Base-by-base conservation (phyloP, 164 flowering plant species). In the Platanus orientalis region DNA sequence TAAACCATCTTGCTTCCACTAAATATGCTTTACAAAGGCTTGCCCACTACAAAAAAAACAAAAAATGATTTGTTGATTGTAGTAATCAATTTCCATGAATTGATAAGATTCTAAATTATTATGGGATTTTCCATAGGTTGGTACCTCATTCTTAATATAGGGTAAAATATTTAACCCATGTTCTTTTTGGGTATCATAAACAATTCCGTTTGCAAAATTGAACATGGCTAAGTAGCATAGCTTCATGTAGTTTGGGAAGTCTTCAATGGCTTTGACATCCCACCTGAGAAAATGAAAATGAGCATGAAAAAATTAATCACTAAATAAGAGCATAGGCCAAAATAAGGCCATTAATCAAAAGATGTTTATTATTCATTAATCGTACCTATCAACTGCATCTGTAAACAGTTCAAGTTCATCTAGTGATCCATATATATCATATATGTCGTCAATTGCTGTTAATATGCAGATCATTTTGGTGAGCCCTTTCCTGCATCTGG, bases 231-330 rank as follows among this genome's bases (percentile, higher is more conserved):
- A 14, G 50, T 54, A 73, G 63, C 75, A 61, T 29, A 61, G 14
- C 48, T 71, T 71, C 82, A 73, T 62, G 58, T 73, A 70, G 12
- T 65, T 52, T 6, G 82, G 79, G 11, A 79, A 70, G 19, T 63
- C 26, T 11, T 64, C 70, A 36, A 64, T 54, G 0, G 71, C 71
- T 24, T 62, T 59, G 4, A 61, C 57, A 45, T 75, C 75, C 81
- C 81, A 78, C 42, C 79, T 78, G 57, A 14, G 1, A 26, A 58
- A 27, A 26, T 12, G 3, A 44, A 49, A 36, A 36, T 36, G n/a
- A n/a, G n/a, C n/a, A n/a, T n/a, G n/a, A n/a, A n/a, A 20, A 14
- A 44, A 1, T 44, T 42, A 44, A 44, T 14, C 16, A 12, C n/a
- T 14, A 4, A 14, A 44, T 10, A 44, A 10, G 49, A 7, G 16